Base-by-base conservation (phyloP, 495 filamentous ascomycete genomes). In the Evernia prunastri region DNA sequence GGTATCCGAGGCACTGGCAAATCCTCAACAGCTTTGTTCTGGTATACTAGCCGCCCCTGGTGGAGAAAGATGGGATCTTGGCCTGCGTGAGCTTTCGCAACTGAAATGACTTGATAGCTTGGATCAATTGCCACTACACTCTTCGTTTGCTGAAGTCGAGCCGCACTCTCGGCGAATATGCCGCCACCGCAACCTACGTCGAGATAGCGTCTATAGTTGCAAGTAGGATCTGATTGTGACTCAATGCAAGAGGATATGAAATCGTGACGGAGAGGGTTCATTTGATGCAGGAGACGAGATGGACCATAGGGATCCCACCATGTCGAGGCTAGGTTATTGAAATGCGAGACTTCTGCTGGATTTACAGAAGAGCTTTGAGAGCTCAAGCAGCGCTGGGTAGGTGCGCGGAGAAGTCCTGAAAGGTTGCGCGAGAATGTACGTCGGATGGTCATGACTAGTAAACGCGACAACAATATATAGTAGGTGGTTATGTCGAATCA, bases 241-340 rank as follows among this genome's bases (percentile, higher is more conserved):
- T 81, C 74, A 64, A 82, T 86, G 69, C 92, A 96, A 42, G 78
- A 73, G 4, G 78, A 75, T 73, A 98, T 94, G 78, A 97, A 97
- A 71, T 91, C 86, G 75, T 97, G 91, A 39, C 94, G 91, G 49
- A 95, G 84, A 13, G 95, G 94, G 79, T 98, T 97, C 94, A 98
- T 97, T 57, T 95, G 86, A 75, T 97, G 95, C 3, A 98, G 86
- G 66, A 96, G 86, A 18, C 92, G 86, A 0, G 91, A 97, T 25
- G 91, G 86, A 60, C 94, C 94, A 76, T 95, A 86, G 3, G 94
- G 90, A 76, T 97, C 95, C 94, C 94, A 98, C 94, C 94, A 98
- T 70, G 86, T 86, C 69, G 87, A 89, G 71, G 95, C 94, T 65
- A 98, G 90, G 66, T 86, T 83, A 70, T 90, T 89, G 82, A 98